Conservation (phyloP, 345 rosid genomes). For the Luvunga scandens region DNA sequence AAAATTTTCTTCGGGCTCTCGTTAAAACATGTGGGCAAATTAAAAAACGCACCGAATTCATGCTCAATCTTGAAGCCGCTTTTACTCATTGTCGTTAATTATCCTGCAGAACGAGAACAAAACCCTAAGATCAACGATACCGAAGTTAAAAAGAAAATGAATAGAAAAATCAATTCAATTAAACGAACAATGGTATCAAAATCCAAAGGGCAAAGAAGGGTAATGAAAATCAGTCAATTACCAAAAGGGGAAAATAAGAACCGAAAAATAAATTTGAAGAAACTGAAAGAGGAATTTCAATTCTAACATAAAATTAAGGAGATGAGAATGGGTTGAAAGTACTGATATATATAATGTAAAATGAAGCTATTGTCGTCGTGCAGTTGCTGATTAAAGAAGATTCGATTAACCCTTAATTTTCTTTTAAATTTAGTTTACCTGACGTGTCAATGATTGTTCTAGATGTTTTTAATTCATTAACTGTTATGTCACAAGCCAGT, state of each 20-base stretch:
- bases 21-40: background rate
- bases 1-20: background rate
- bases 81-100: constrained; percentile 39
- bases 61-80: constrained; percentile 66
- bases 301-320: background rate
- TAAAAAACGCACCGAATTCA: constrained; percentile 47
- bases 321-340: background rate
- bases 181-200: background rate
- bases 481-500: no score
- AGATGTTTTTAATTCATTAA: no score
- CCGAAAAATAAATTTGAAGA: background rate
- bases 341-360: background rate
- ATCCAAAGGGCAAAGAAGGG: background rate
- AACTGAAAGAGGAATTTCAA: background rate
- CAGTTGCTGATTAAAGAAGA: background rate
- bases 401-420: background rate
- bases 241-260: background rate
- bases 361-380: background rate
- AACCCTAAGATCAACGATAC: background rate
- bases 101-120: constrained; percentile 12
- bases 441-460: background rate
- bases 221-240: background rate
- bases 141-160: background rate
- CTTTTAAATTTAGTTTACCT: background rate
- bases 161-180: background rate